Evolutionary conservation across 441 rosid species (phyloP).

Genomic region (Erodium moschatum): DNA sequence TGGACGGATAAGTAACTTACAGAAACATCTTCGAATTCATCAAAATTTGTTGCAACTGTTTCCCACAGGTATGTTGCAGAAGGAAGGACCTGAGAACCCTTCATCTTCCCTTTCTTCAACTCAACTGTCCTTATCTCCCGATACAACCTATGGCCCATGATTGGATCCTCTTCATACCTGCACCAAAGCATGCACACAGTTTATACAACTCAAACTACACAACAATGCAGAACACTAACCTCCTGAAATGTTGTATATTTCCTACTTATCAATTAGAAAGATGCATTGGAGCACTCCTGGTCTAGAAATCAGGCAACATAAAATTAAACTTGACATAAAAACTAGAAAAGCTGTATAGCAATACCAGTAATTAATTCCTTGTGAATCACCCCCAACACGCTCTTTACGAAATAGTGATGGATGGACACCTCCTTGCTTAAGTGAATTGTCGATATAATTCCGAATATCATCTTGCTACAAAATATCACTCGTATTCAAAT

Average conservation of each 20-base stretch:
- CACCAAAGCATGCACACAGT: conserved; percentile 22
- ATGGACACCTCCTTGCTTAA: conserved; percentile 64
- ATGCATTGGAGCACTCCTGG: neutral
- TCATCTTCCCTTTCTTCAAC: conserved; percentile 60
- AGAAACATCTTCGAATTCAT: conserved; percentile 92
- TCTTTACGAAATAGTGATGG: conserved; percentile 82
- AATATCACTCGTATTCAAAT: conserved; percentile 10
- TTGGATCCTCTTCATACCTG: conserved; percentile 95
- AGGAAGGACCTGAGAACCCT: conserved; percentile 71
- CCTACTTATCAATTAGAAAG: neutral
- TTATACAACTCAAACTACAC: conserved; percentile 8
- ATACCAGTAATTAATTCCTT: conserved; percentile 88
- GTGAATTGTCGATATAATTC: conserved; percentile 73
- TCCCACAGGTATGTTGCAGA: conserved; percentile 81
- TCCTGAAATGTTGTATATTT: neutral
- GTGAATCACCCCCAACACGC: conserved; percentile 90
- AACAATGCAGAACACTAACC: conserved; percentile 13
- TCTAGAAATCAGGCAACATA: neutral
- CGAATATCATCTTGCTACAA: conserved; percentile 94
- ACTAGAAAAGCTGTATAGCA: conserved; percentile 10
- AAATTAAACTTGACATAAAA: conserved; percentile 8
- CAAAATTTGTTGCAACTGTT: conserved; percentile 88
- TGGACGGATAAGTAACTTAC: conserved; percentile 45
- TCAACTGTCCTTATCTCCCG: conserved; percentile 86
- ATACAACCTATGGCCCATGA: conserved; percentile 80